Base-by-base conservation (phyloP, 2,329 filamentous ascomycete genomes). In the Phialemonium atrogriseum region DNA sequence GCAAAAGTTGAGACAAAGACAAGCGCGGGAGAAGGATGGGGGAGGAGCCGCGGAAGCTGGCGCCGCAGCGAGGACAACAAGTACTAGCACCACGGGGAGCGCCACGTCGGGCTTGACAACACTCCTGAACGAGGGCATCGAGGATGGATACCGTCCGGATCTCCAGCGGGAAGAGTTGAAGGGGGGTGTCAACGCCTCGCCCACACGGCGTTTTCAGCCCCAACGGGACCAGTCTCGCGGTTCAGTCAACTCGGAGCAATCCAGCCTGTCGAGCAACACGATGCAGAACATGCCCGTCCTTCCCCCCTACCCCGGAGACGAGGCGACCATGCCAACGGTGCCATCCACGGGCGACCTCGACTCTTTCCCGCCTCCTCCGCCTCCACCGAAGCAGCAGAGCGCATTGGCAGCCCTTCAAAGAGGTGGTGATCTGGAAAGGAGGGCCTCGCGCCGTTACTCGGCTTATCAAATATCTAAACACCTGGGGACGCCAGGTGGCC, bases 391-490 rank as follows among this genome's bases (percentile, higher is more conserved):
- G 47, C 79, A 87, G 46, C 84, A 91, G 47, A 93, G 94, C 62
- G 91, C 91, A 5, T 65, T 98, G 32, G 86, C 86, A 29, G 87
- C 88, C 30, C 59, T 98, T 43, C 91, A 96, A 58, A 77, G 87
- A 56, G 88, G 88, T 20, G 89, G 89, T 13, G 88, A 95, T 44
- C 64, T 98, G 30, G 91, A 98, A 59, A 76, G 91, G 51, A 74
- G 91, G 52, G 91, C 91, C 1, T 98, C 91, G 10, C 73, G 89
- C 44, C 72, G 91, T 49, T 98, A 96, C 53, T 96, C 91, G 2
- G 84, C 87, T 32, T 98, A 96, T 53, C 91, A 98, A 51, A 94
- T 98, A 45, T 85, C 86, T 27, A 96, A 95, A 52, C 87, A 94
- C 48, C 66, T 96, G 2, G 89, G 89, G 9, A 73, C 78, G 23